A percentile compares a stretch with the other conserved stretches of the same genome.
Conservation (phyloP, 2,329 filamentous ascomycete species). For the Xylariaceae sp. region DNA sequence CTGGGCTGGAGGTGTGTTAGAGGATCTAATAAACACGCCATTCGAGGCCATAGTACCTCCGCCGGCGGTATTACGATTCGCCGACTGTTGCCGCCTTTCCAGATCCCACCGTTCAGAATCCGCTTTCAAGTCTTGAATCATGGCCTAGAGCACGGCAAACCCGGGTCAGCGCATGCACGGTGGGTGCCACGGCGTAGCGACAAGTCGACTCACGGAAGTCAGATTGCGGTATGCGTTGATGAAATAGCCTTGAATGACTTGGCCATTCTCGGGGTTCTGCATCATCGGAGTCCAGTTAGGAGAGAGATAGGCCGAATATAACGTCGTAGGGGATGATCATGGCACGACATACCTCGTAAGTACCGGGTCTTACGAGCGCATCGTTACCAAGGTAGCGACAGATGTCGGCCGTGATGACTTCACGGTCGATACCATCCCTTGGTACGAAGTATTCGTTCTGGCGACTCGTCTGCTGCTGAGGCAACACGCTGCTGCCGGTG, state of each 20-base stretch:
- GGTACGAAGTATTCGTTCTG: slow-evolving; percentile 78
- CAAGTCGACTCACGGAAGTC: slow-evolving; percentile 58
- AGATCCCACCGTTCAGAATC: slow-evolving; percentile 58
- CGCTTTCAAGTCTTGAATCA: slow-evolving; percentile 59
- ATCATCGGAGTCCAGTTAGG: slow-evolving; percentile 19
- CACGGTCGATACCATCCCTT: slow-evolving; percentile 73
- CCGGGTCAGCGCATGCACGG: slow-evolving; percentile 19
- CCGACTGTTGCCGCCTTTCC: slow-evolving; percentile 53
- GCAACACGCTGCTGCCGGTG: slow-evolving; percentile 35
- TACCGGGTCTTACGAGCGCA: slow-evolving; percentile 69
- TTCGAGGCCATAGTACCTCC: slow-evolving; percentile 54
- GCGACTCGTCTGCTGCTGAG: slow-evolving; percentile 38
- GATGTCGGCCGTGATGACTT: slow-evolving; percentile 79
- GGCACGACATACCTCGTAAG: slow-evolving; percentile 56
- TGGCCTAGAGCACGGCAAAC: slow-evolving; percentile 41
- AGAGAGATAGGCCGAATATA: slow-evolving; percentile 9
- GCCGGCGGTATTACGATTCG: slow-evolving; percentile 44
- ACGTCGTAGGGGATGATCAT: slow-evolving; percentile 4
- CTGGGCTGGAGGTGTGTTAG: slow-evolving; percentile 56
- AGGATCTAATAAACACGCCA: slow-evolving; percentile 46
- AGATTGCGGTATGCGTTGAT: slow-evolving; percentile 75
- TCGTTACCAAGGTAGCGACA: slow-evolving; percentile 80
- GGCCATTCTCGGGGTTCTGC: slow-evolving; percentile 51
- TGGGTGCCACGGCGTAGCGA: neutral
- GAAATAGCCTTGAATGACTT: slow-evolving; percentile 66